These are phyloP conservation scores for Solanum medicagineum DNA, from an alignment of 257 asterid species.

Conservation along the genomic window DNA sequence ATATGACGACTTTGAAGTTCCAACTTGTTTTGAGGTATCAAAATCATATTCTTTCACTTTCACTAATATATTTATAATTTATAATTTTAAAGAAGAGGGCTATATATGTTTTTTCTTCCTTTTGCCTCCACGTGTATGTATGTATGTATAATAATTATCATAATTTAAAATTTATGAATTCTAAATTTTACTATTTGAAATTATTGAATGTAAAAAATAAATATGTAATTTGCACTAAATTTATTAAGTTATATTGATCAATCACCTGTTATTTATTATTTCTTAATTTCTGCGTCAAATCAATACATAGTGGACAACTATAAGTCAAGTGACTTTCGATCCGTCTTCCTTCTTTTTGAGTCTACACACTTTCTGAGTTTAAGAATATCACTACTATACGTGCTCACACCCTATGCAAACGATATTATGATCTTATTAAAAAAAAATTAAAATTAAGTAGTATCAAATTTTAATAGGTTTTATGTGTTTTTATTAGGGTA, in stretches of 20 bases:
- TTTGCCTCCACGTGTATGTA: neutral
- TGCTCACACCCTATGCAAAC: no score
- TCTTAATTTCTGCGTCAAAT: no score
- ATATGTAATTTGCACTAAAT: no score
- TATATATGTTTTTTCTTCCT: neutral
- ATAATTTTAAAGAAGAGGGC: neutral
- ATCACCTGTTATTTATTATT: no score
- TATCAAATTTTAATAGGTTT: neutral
- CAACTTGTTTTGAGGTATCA: neutral
- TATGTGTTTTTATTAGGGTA: neutral
- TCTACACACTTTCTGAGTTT: no score
- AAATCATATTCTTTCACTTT: neutral
- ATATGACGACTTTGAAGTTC: neutral
- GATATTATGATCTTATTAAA: no score
- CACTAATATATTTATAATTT: neutral
- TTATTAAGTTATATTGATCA: no score
- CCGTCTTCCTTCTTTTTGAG: no score
- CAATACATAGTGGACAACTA: no score
- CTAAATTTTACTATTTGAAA: neutral
- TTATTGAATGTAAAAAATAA: neutral
- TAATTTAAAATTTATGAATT: neutral
- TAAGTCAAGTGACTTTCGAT: no score
- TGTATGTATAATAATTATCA: neutral
- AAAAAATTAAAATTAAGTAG: no score
- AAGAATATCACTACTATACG: no score